phyloP scores from a whole-genome alignment of 805 yeast genomes.

The Starmerella bacillaris region DNA sequence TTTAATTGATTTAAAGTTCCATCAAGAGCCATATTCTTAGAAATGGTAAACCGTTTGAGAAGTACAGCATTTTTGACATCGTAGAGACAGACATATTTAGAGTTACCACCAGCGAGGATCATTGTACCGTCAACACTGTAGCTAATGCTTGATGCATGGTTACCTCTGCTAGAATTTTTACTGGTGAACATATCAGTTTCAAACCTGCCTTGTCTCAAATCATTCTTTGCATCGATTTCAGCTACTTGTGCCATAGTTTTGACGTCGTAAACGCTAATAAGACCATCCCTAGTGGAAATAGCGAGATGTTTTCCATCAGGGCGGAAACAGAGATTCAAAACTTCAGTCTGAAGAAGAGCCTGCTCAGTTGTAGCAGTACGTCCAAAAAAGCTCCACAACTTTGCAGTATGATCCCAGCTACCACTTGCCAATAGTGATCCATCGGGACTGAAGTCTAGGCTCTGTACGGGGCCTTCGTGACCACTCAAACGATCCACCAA shows the following conservation, averaged over 20 bases:
- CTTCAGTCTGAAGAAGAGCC: slow-evolving; percentile 68
- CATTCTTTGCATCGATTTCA: slow-evolving; percentile 68
- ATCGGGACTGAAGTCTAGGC: slow-evolving; percentile 73
- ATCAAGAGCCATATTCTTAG: slow-evolving; percentile 74
- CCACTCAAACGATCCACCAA: slow-evolving; percentile 74
- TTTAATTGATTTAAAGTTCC: slow-evolving; percentile 72
- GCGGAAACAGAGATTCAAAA: slow-evolving; percentile 60
- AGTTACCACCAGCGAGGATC: slow-evolving; percentile 83
- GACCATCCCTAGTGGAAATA: slow-evolving; percentile 77
- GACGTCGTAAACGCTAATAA: slow-evolving; percentile 64
- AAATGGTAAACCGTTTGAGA: slow-evolving; percentile 62
- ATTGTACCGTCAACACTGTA: slow-evolving; percentile 82
- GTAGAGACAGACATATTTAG: slow-evolving; percentile 77
- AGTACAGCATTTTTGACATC: slow-evolving; percentile 79
- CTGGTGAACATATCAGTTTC: slow-evolving; percentile 66
- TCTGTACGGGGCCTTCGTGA: slow-evolving; percentile 89
- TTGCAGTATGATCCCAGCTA: slow-evolving; percentile 88
- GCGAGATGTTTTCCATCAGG: slow-evolving; percentile 90
- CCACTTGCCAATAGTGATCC: slow-evolving; percentile 65
- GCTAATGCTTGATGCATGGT: slow-evolving; percentile 59
- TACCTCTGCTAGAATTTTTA: slow-evolving; percentile 65
- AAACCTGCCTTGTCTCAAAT: slow-evolving; percentile 68
- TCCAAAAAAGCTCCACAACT: slow-evolving; percentile 85
- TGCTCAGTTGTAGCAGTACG: slow-evolving; percentile 83
- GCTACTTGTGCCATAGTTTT: slow-evolving; percentile 67